Base-by-base conservation (phyloP, 495 filamentous ascomycete genomes). In the Sporormia fimetaria region DNA sequence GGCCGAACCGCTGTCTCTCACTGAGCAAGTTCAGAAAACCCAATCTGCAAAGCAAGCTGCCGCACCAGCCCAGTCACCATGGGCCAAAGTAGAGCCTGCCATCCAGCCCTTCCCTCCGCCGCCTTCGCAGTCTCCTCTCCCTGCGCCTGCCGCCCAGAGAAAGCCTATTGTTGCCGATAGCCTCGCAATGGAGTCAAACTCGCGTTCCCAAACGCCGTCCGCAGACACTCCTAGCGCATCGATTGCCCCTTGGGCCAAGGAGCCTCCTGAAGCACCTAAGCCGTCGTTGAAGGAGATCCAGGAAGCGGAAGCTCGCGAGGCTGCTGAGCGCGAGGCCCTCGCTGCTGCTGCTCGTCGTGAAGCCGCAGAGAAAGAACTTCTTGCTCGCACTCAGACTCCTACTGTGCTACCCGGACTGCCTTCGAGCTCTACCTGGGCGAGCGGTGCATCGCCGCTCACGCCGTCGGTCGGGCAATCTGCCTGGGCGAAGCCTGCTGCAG, bases 211-310 rank as follows among this genome's bases (percentile, higher is more conserved):
- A 46, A 88, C 86, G 6, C 85, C 62, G 14, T 58, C 60, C 6
- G 61, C 57, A 7, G 62, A 65, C 9, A 65, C 62, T 3, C 62
- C 62, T 0, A 61, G 59, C 24, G 56, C 61, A 7, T 60, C 61
- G n/a, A 67, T 94, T 33, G 90, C 90, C 1, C 90, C 90, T 1
- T 98, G 90, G 90, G 90, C 90, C 4, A 87, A 86, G 58, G 85
- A 95, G 45, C 65, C 70, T 8, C 67, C 73, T 15, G 87, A 87
- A 55, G 60, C 75, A 14, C 75, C 82, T 21, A 95, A 84, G 64
- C 90, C 88, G 2, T 94, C 87, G 40, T 69, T 98, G 40, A 95
- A 85, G 63, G 87, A 98, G 54, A 98, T 98, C 26, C 90, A 98
- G 56, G 90, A 94, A 61, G 75, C 83, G 17, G 90, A 98, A 60